phyloP scores from a whole-genome alignment of 129 eudicot genomes.

The Artemisia tridentata region DNA sequence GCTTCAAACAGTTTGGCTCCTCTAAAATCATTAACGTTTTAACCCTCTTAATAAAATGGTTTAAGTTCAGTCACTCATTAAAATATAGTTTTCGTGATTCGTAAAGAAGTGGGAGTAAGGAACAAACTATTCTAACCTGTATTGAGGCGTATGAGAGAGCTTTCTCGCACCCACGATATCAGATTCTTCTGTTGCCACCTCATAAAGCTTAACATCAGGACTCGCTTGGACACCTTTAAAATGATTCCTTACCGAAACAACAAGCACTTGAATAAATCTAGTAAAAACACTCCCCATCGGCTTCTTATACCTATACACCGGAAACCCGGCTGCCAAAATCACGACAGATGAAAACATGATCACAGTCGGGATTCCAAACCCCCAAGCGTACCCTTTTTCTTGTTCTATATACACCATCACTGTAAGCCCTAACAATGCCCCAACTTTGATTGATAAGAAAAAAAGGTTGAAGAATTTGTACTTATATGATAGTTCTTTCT shows the following conservation, averaged over 20 bases:
- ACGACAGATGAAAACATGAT: slow-evolving; percentile 50
- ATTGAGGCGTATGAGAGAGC: slow-evolving; percentile 62
- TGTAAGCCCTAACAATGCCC: slow-evolving; percentile 73
- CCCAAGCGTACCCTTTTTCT: slow-evolving; percentile 74
- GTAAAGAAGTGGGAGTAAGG: neutral
- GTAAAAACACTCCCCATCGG: slow-evolving; percentile 85
- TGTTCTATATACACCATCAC: slow-evolving; percentile 63
- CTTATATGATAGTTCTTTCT: slow-evolving; percentile 53
- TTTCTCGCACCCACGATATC: slow-evolving; percentile 72
- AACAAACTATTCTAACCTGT: slow-evolving; percentile 37
- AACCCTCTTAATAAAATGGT: neutral
- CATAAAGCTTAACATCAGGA: slow-evolving; percentile 45
- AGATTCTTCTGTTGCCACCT: slow-evolving; percentile 55
- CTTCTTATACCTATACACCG: slow-evolving; percentile 61
- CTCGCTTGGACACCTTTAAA: slow-evolving; percentile 40
- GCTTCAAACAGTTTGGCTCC: no score
- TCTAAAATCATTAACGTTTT: no score
- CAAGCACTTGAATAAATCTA: slow-evolving; percentile 70
- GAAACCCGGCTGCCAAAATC: slow-evolving; percentile 56
- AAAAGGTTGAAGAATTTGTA: slow-evolving; percentile 73
- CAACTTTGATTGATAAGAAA: slow-evolving; percentile 77
- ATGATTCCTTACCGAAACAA: slow-evolving; percentile 64
- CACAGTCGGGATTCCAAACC: slow-evolving; percentile 64
- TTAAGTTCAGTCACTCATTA: neutral
- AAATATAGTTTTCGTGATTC: neutral